These are phyloP conservation scores for Lachancea lanzarotensis DNA, from an alignment of 805 yeast genomes.

Conservation along the genomic window DNA sequence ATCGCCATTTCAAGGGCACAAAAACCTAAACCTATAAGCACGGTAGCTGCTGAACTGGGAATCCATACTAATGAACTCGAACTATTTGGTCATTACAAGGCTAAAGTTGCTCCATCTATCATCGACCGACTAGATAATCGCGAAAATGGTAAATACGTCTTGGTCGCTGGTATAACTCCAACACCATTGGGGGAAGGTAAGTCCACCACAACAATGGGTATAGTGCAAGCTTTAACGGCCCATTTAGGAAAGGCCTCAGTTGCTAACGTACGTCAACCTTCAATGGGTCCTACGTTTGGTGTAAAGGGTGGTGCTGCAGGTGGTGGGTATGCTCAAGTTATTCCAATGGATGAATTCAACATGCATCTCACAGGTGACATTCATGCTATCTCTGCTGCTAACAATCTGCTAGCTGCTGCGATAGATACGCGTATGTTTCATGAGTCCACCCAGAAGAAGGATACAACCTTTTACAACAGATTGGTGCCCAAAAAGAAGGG, in stretches of 20 bases:
- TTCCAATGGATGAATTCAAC: constrained; percentile 98
- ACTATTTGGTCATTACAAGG: constrained; percentile 83
- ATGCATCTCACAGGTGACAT: constrained; percentile 97
- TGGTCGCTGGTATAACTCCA: constrained; percentile 97
- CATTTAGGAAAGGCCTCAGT: constrained; percentile 75
- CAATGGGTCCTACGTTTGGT: constrained; percentile 99
- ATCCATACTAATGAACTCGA: constrained; percentile 72
- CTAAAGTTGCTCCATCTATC: constrained; percentile 69
- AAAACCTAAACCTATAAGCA: constrained; percentile 72
- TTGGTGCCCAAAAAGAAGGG: constrained; percentile 85
- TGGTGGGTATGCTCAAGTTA: constrained; percentile 96
- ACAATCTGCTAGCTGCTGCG: constrained; percentile 91
- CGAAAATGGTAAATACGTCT: constrained; percentile 75
- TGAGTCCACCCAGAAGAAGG: constrained; percentile 75
- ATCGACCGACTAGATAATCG: constrained; percentile 57
- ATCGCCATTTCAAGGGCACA: constrained; percentile 85
- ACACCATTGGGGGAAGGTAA: constrained; percentile 98
- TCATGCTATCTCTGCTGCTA: constrained; percentile 92
- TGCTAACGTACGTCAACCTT: constrained; percentile 96
- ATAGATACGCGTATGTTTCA: constrained; percentile 96
- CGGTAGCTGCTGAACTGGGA: constrained; percentile 78
- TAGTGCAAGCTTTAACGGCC: constrained; percentile 95
- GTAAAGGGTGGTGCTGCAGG: constrained; percentile 99
- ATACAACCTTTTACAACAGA: constrained; percentile 73
- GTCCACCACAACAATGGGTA: constrained; percentile 91